Base-by-base conservation (phyloP, 139 green algal genomes). In the Chlorella ohadii region DNA sequence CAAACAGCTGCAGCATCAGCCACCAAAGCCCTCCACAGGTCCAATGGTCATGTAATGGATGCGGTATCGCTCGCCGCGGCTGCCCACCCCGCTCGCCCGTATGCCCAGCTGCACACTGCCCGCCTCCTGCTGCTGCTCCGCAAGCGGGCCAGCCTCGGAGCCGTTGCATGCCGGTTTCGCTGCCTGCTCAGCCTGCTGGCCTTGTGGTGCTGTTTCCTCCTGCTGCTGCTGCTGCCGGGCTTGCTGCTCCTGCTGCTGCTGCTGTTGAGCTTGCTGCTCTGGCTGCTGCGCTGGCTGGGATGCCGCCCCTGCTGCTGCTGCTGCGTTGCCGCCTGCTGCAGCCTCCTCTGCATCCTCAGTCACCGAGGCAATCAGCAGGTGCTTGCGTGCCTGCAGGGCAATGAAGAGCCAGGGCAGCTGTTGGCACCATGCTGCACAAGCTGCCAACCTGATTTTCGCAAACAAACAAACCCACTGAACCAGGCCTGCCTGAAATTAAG, bases 281-380 rank as follows among this genome's bases (percentile, higher is more conserved):
- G 36, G 59, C 23, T 4, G 23, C 27, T 13, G 25, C 17, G 44
- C 44, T 22, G 51, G 41, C 78, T 41, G 75, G 22, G 55, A 31
- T 17, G 33, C 75, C 25, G 39, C 39, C 61, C 12, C 61, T 34
- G 47, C 33, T 25, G 47, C 47, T 79, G 47, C 19, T 33, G 70
- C 36, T 31, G 28, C 76, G n/a, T 20, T 44, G 7, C 33, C 47
- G 28, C n/a, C 61, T 33, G 78, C 39, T 25, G 27, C 38, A 23
- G 36, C 38, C 38, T 44, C 31, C 20, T n/a, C 47, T 2, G 36
- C 70, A 6, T 61, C 68, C 44, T 86, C 82, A 36, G 88, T 77
- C 16, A 90, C 76, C 15, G 82, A 89, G 0, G 93, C 93, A 27
- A 95, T 77, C 25, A 96, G 71, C 81, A 96, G 85, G 87, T 95